Evolutionary conservation across 306 rosid species (phyloP).

Genomic region (Quercus agrifolia): DNA sequence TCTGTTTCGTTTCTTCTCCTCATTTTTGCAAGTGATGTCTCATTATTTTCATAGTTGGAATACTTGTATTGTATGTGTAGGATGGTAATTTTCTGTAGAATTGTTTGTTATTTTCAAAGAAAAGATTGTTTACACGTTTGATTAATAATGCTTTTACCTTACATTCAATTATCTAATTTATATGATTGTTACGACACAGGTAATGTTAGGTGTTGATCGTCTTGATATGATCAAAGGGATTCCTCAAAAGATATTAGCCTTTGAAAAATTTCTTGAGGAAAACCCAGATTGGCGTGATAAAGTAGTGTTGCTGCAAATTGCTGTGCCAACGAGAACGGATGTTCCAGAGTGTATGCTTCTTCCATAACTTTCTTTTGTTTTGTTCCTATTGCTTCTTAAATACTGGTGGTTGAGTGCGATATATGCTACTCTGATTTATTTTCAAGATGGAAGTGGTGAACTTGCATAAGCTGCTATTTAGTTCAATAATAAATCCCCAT

Average conservation of each 20-base stretch:
- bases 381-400: conserved; percentile 14
- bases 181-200: conserved; percentile 43
- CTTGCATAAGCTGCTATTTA: neutral
- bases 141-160: conserved; percentile 4
- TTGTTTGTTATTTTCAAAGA: neutral
- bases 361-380: conserved; percentile 10
- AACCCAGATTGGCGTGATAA: conserved; percentile 65
- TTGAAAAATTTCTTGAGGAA: conserved; percentile 89
- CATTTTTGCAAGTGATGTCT: neutral
- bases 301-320: conserved; percentile 92
- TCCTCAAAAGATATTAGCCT: conserved; percentile 90
- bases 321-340: conserved; percentile 93
- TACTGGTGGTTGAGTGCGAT: conserved; percentile 10
- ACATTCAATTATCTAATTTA: neutral
- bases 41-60: neutral
- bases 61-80: neutral
- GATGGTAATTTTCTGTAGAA: neutral
- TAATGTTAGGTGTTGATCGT: conserved; percentile 92
- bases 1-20: neutral
- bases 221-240: conserved; percentile 97
- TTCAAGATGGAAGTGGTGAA: neutral
- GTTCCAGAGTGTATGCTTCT: conserved; percentile 84
- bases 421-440: conserved; percentile 7
- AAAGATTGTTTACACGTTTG: neutral
- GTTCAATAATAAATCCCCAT: neutral